Conservation (phyloP, 2,329 filamentous ascomycete species). For the Colletotrichum truncatum region DNA sequence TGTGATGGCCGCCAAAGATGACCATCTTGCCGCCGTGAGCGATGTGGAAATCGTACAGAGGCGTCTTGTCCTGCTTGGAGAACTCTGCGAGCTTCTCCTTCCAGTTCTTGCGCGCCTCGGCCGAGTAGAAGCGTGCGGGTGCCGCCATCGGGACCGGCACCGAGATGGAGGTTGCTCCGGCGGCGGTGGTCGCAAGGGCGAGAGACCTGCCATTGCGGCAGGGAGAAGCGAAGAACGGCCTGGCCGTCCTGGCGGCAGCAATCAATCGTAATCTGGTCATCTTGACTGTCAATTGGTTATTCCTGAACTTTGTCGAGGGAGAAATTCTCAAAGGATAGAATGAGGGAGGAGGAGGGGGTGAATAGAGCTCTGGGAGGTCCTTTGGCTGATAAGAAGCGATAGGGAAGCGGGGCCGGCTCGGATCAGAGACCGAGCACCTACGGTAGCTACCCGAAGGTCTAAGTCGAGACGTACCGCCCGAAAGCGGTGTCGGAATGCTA, state of each 20-base stretch:
- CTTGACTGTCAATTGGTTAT: neutral
- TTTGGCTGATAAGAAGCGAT: slow-evolving; percentile 5
- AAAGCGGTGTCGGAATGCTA: slow-evolving; percentile 1
- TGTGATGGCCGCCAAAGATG: slow-evolving; percentile 90
- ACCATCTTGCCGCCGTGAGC: slow-evolving; percentile 90
- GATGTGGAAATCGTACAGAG: slow-evolving; percentile 82
- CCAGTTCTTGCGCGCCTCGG: slow-evolving; percentile 24
- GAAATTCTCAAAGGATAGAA: neutral
- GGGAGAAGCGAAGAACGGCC: slow-evolving; percentile 11
- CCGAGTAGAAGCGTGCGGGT: slow-evolving; percentile 15
- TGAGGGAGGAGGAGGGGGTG: neutral
- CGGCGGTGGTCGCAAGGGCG: neutral
- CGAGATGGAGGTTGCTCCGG: slow-evolving; percentile 11
- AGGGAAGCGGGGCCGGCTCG: slow-evolving; percentile 10
- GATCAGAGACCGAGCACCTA: neutral
- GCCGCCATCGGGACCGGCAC: slow-evolving; percentile 11
- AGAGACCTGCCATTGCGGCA: slow-evolving; percentile 15
- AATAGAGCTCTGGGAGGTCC: neutral
- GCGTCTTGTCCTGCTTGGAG: slow-evolving; percentile 66
- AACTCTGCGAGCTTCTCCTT: slow-evolving; percentile 34
- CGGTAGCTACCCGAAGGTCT: neutral
- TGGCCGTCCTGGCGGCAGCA: slow-evolving; percentile 18
- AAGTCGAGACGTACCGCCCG: neutral
- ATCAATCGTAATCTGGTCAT: slow-evolving; percentile 23
- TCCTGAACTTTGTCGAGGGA: neutral